Percentiles rank a stretch among this genome's conserved stretches.
phyloP scores from a whole-genome alignment of 495 filamentous ascomycete species.

The Penicillium atrosanguineum region DNA sequence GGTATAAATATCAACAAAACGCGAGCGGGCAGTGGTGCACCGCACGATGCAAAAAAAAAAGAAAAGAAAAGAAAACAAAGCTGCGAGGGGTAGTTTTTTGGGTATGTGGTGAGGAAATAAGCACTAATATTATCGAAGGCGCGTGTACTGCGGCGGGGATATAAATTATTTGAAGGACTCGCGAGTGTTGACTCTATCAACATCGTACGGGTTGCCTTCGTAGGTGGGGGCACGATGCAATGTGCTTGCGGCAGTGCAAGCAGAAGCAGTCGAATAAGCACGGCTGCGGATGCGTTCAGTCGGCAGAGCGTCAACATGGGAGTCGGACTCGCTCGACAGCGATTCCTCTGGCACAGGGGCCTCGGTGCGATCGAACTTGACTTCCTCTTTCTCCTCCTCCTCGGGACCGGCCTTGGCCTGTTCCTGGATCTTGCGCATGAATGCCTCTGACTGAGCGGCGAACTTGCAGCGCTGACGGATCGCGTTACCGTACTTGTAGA shows the following conservation, averaged over 20 bases:
- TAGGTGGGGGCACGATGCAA: constrained; percentile 31
- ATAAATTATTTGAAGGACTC: constrained; percentile 37
- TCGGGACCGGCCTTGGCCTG: constrained; percentile 9
- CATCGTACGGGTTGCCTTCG: constrained; percentile 45
- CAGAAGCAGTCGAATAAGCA: constrained; percentile 31
- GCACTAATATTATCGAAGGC: constrained; percentile 16
- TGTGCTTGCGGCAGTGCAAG: constrained; percentile 25
- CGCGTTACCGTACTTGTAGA: constrained; percentile 68
- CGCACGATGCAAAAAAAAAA: constrained; percentile 7
- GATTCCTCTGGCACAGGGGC: constrained; percentile 29
- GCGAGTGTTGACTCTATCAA: constrained; percentile 46
- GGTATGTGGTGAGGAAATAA: not conserved
- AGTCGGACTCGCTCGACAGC: constrained; percentile 27
- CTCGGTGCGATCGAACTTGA: constrained; percentile 41
- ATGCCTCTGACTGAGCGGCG: constrained; percentile 54
- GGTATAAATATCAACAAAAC: constrained; percentile 17
- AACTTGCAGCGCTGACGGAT: constrained; percentile 75
- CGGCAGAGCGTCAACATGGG: constrained; percentile 17
- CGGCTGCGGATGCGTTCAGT: constrained; percentile 32
- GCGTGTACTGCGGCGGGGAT: not conserved
- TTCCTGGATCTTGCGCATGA: constrained; percentile 45
- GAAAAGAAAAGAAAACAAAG: not conserved
- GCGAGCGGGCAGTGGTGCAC: constrained; percentile 1
- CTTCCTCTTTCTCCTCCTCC: constrained; percentile 17
- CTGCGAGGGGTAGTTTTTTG: not conserved